phyloP scores from a whole-genome alignment of 176 grass and related monocot genomes.

The Oryza meridionalis region DNA sequence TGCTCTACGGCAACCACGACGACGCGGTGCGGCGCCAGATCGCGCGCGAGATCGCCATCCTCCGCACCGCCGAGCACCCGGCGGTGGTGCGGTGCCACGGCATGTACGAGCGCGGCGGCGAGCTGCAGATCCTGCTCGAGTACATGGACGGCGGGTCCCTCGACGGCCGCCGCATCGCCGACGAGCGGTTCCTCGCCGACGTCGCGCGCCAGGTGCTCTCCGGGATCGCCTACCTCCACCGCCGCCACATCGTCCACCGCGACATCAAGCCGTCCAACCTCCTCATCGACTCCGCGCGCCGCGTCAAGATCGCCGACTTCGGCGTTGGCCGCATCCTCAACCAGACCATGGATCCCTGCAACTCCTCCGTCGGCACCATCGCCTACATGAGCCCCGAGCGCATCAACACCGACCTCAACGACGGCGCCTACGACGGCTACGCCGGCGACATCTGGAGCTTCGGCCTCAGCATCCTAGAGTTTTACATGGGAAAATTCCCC shows the following conservation, averaged over 20 bases:
- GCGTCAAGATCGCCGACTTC: slow-evolving; percentile 96
- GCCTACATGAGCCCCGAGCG: slow-evolving; percentile 99
- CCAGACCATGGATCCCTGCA: slow-evolving; percentile 95
- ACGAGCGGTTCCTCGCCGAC: slow-evolving; percentile 69
- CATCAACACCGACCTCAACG: slow-evolving; percentile 94
- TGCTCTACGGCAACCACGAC: slow-evolving; percentile 82
- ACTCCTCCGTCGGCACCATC: slow-evolving; percentile 87
- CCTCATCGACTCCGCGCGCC: slow-evolving; percentile 68
- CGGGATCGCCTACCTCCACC: slow-evolving; percentile 82
- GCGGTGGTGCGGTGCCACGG: slow-evolving; percentile 81
- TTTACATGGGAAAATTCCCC: slow-evolving; percentile 88
- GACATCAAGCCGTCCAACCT: slow-evolving; percentile 98
- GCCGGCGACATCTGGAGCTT: slow-evolving; percentile 95
- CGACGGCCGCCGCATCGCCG: slow-evolving; percentile 66
- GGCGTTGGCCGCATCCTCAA: slow-evolving; percentile 73
- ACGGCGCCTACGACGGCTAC: slow-evolving; percentile 79
- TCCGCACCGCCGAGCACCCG: slow-evolving; percentile 71
- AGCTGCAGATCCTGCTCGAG: slow-evolving; percentile 96
- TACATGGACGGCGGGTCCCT: slow-evolving; percentile 94
- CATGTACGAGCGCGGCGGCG: slow-evolving; percentile 87
- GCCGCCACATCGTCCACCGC: slow-evolving; percentile 87
- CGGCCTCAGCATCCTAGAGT: slow-evolving; percentile 95
- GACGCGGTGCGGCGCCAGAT: slow-evolving; percentile 71
- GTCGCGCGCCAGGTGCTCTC: slow-evolving; percentile 79
- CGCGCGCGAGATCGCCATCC: slow-evolving; percentile 85